Evolutionary conservation across 768 basidiomycete species (phyloP).

Genomic region (Psilocybe azurescens): DNA sequence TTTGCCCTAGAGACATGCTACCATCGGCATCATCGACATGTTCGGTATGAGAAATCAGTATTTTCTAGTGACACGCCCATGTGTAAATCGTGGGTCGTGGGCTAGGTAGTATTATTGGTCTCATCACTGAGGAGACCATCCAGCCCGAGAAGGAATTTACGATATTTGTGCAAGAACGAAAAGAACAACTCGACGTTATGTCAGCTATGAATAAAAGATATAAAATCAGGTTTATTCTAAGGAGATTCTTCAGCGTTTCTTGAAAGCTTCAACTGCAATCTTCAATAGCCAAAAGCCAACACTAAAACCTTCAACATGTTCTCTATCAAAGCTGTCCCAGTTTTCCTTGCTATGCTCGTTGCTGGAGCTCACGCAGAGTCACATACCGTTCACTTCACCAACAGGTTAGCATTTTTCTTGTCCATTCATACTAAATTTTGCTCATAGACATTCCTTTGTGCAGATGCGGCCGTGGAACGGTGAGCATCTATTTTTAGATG

Average conservation of each 20-base stretch:
- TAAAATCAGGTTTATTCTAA: background rate
- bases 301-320: slow-evolving; percentile 9
- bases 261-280: background rate
- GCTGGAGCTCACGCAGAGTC: slow-evolving; percentile 32
- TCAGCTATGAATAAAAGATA: background rate
- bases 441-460: background rate
- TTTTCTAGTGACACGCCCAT: no score
- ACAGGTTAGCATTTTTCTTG: slow-evolving; percentile 35
- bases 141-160: no score
- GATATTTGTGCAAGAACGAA: no score
- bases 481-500: slow-evolving; percentile 15
- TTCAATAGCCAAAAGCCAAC: background rate
- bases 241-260: background rate
- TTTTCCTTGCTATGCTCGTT: slow-evolving; percentile 24
- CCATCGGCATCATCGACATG: no score
- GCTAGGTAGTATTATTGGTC: no score
- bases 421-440: slow-evolving; percentile 2
- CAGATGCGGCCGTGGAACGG: slow-evolving; percentile 42
- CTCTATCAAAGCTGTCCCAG: slow-evolving; percentile 20
- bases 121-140: no score
- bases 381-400: slow-evolving; percentile 42
- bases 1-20: no score
- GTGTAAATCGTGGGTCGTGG: no score
- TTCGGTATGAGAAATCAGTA: no score
- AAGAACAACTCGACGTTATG: background rate